A percentile compares a stretch with the other conserved stretches of the same genome.
These are phyloP conservation scores for Dioscorea dumetorum DNA, from an alignment of 106 monocot genomes.

Conservation along the genomic window DNA sequence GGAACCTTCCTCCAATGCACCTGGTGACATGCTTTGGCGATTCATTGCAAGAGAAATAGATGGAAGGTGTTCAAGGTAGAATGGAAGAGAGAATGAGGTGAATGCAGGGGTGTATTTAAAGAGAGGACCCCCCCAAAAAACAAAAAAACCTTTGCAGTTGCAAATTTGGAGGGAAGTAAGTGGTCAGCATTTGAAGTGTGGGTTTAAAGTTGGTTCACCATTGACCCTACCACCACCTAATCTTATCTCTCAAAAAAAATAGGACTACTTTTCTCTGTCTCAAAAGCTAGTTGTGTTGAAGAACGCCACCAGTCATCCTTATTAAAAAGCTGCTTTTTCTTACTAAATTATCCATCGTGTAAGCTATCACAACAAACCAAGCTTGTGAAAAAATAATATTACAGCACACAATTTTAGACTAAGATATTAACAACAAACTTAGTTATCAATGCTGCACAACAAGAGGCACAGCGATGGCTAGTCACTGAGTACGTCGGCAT, in stretches of 20 bases:
- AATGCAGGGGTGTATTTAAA: not conserved
- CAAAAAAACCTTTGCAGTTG: not conserved
- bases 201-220: not conserved
- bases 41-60: slow-evolving; percentile 10
- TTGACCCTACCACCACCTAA: not conserved
- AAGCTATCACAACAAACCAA: too few relatives aligned
- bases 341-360: too few relatives aligned
- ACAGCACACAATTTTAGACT: too few relatives aligned
- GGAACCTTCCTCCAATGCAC: slow-evolving; percentile 7
- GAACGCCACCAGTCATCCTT: too few relatives aligned
- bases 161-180: slow-evolving; percentile 3
- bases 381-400: too few relatives aligned
- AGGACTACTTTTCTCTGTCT: too few relatives aligned
- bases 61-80: not conserved
- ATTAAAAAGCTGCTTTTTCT: too few relatives aligned
- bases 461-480: too few relatives aligned
- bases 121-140: not conserved
- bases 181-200: slow-evolving; percentile 8
- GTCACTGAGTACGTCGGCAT: too few relatives aligned
- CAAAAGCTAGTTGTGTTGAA: too few relatives aligned
- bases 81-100: not conserved
- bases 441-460: too few relatives aligned
- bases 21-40: not conserved
- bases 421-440: too few relatives aligned
- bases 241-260: not conserved